These are phyloP conservation scores for Boletales sp. DNA, from an alignment of 768 basidiomycete species.

Conservation along the genomic window DNA sequence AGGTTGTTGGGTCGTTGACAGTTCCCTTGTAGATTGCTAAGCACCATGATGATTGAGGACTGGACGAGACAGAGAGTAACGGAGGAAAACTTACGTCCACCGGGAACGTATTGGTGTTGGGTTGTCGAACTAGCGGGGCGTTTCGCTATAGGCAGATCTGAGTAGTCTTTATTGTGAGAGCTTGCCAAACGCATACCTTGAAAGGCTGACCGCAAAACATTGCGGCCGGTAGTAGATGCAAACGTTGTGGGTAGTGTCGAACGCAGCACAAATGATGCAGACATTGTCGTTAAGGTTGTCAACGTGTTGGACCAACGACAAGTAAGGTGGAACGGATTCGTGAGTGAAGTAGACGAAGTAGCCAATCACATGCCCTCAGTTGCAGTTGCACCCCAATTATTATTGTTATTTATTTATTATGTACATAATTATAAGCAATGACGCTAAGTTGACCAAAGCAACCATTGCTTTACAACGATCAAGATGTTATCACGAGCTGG, in stretches of 20 bases:
- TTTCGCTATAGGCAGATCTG: constrained; percentile 32
- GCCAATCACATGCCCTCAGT: constrained; percentile 18
- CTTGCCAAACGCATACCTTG: constrained; percentile 33
- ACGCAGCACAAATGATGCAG: constrained; percentile 46
- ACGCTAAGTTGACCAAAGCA: no score
- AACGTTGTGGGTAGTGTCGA: constrained; percentile 46
- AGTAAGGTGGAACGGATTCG: no score
- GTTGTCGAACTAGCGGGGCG: constrained; percentile 33
- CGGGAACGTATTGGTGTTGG: constrained; percentile 60
- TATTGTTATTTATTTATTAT: not conserved
- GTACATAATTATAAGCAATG: not conserved
- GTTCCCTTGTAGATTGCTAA: constrained; percentile 85
- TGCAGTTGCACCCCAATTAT: constrained; percentile 4
- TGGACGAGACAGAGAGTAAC: not conserved
- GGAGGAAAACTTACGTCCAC: constrained; percentile 54
- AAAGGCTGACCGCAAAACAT: constrained; percentile 36
- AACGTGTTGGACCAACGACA: no score
- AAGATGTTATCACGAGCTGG: no score
- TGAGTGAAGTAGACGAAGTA: not conserved
- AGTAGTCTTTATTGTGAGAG: not conserved
- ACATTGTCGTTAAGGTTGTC: constrained; percentile 35
- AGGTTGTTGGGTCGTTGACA: constrained; percentile 91
- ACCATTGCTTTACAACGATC: no score
- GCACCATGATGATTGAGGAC: not conserved
- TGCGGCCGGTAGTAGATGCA: constrained; percentile 35